phyloP scores from a whole-genome alignment of 768 basidiomycete genomes.

The Lactarius hengduanensis region DNA sequence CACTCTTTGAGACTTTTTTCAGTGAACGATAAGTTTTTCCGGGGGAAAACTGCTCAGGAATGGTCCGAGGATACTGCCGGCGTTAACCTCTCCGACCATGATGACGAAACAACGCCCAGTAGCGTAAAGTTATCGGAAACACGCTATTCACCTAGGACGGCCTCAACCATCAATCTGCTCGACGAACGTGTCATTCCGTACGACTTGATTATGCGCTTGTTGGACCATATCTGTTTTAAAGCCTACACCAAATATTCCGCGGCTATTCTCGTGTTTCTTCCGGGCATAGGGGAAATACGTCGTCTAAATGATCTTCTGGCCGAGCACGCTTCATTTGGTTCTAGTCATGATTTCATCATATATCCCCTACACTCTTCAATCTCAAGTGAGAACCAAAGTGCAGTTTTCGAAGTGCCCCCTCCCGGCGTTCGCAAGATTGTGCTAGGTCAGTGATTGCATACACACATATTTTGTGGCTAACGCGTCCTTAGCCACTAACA shows the following conservation, averaged over 20 bases:
- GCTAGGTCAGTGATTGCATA: constrained; percentile 56
- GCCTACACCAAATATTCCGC: constrained; percentile 57
- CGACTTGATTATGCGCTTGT: constrained; percentile 79
- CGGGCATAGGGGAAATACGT: constrained; percentile 91
- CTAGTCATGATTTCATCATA: constrained; percentile 60
- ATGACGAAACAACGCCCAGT: constrained; percentile 49
- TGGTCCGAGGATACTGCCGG: constrained; percentile 73
- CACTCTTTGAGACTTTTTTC: neutral
- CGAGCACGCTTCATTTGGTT: constrained; percentile 73
- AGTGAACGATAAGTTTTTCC: constrained; percentile 66
- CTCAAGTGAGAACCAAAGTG: constrained; percentile 85
- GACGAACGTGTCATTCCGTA: constrained; percentile 90
- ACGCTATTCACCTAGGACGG: constrained; percentile 75
- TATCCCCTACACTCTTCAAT: constrained; percentile 91
- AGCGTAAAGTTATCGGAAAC: constrained; percentile 59
- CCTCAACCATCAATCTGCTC: constrained; percentile 75
- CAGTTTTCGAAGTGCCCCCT: constrained; percentile 88
- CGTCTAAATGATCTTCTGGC: constrained; percentile 76
- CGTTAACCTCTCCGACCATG: constrained; percentile 54
- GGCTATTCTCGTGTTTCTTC: constrained; percentile 90
- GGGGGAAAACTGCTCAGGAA: constrained; percentile 60
- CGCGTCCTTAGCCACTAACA: constrained; percentile 68
- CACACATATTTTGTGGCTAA: constrained; percentile 6
- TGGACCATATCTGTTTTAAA: constrained; percentile 82
- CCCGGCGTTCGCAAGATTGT: constrained; percentile 87